phyloP scores from a whole-genome alignment of 1,284 basidiomycete species.

The Meripilus lineatus region DNA sequence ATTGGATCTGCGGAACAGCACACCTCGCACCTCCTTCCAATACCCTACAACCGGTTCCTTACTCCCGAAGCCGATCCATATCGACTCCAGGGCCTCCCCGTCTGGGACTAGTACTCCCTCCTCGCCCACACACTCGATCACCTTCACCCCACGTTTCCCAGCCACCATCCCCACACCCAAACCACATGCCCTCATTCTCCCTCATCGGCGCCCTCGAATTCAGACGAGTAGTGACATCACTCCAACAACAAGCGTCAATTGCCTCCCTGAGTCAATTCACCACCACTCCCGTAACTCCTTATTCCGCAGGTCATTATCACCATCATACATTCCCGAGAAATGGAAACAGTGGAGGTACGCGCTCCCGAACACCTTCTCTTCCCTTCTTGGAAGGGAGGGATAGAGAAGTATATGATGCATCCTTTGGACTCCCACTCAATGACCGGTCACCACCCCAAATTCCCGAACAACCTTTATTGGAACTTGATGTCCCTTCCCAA shows the following conservation, averaged over 20 bases:
- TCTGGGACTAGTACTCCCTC: conserved; percentile 34
- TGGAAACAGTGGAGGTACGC: too few relatives aligned
- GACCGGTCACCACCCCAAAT: conserved; percentile 33
- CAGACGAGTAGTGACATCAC: conserved; percentile 79
- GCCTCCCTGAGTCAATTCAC: conserved; percentile 61
- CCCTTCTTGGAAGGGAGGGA: conserved; percentile 18
- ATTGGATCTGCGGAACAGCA: too few relatives aligned
- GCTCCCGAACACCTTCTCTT: conserved; percentile 19
- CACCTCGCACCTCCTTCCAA: conserved; percentile 10
- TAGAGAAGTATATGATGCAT: conserved; percentile 45
- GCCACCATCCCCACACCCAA: conserved; percentile 23
- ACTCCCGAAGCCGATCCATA: conserved; percentile 28
- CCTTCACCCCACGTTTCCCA: conserved; percentile 30
- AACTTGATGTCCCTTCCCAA: conserved; percentile 20
- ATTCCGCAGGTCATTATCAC: conserved; percentile 70
- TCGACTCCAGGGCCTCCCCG: conserved; percentile 36
- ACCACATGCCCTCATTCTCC: conserved; percentile 78
- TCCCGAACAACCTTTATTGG: conserved; percentile 10
- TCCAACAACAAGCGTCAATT: conserved; percentile 61
- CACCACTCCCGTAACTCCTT: conserved; percentile 63
- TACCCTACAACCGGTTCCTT: conserved; percentile 14
- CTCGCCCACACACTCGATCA: conserved; percentile 32
- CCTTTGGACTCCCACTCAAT: conserved; percentile 43
- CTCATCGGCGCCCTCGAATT: conserved; percentile 93
- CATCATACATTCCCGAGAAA: conserved; percentile 15